A percentile compares a stretch with the other conserved stretches of the same genome.
These are phyloP conservation scores for Trametes cubensis DNA, from an alignment of 768 basidiomycete species.

Conservation along the genomic window DNA sequence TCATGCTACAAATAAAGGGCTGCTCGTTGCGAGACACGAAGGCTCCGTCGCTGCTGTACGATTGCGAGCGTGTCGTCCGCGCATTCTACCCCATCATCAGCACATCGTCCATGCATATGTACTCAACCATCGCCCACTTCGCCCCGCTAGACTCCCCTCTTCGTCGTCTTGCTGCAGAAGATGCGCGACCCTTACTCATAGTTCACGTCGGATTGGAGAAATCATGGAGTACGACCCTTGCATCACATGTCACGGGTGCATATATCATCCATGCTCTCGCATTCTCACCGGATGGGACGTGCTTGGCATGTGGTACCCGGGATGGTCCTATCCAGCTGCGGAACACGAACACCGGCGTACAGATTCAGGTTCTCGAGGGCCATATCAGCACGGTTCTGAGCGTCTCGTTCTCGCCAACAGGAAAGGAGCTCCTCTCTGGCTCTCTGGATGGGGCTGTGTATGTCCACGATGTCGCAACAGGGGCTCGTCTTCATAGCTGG, in stretches of 20 bases:
- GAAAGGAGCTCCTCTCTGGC: neutral
- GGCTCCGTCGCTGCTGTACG: conserved; percentile 5
- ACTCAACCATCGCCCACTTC: conserved; percentile 5
- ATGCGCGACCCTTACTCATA: neutral
- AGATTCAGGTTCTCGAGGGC: neutral
- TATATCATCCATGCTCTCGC: neutral
- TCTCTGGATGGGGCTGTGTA: neutral
- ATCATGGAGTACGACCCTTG: conserved; percentile 1
- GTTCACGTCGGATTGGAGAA: neutral
- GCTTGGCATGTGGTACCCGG: neutral
- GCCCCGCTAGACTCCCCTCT: neutral
- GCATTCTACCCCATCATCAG: conserved; percentile 23
- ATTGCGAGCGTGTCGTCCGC: conserved; percentile 17
- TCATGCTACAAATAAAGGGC: neutral
- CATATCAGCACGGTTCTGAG: neutral
- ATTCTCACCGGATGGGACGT: conserved; percentile 9
- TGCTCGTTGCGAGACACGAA: neutral
- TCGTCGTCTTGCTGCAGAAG: neutral
- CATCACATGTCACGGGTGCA: neutral
- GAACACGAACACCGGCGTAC: conserved; percentile 4
- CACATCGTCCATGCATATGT: conserved; percentile 20
- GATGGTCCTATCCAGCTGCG: conserved; percentile 11
- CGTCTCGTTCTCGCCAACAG: neutral
- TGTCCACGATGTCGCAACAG: neutral
- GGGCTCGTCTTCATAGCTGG: neutral